phyloP scores from a whole-genome alignment of 2,329 filamentous ascomycete species.

The Simplicillium aogashimaense region DNA sequence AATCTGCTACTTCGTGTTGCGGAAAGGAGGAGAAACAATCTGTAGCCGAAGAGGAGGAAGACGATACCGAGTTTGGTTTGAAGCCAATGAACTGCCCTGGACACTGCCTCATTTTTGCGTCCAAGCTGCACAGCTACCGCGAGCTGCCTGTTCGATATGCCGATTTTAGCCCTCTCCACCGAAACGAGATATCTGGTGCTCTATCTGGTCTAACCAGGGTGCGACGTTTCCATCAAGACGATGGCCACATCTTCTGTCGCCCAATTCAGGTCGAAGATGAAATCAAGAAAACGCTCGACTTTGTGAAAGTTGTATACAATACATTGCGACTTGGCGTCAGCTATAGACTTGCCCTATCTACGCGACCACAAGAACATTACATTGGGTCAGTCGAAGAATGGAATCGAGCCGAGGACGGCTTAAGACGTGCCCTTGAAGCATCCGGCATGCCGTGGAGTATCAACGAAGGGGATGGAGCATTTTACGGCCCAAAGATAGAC shows the following conservation, averaged over 20 bases:
- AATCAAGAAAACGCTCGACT: slow-evolving; percentile 63
- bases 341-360: slow-evolving; percentile 70
- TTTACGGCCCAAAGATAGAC: slow-evolving; percentile 89
- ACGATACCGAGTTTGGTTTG: slow-evolving; percentile 65
- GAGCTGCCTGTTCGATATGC: slow-evolving; percentile 77
- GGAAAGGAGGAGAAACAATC: slow-evolving; percentile 4
- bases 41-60: slow-evolving; percentile 35
- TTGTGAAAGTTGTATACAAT: slow-evolving; percentile 62
- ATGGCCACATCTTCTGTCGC: slow-evolving; percentile 83
- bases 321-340: slow-evolving; percentile 57
- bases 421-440: slow-evolving; percentile 40
- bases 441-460: slow-evolving; percentile 65
- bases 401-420: slow-evolving; percentile 31
- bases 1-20: slow-evolving; percentile 1
- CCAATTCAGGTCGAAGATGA: slow-evolving; percentile 66
- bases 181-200: slow-evolving; percentile 77
- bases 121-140: slow-evolving; percentile 62
- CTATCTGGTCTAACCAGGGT: slow-evolving; percentile 76
- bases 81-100: slow-evolving; percentile 94
- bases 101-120: slow-evolving; percentile 75
- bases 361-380: slow-evolving; percentile 63
- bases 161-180: slow-evolving; percentile 79
- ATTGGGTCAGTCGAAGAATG: slow-evolving; percentile 65
- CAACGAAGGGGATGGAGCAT: slow-evolving; percentile 76
- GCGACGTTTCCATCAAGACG: slow-evolving; percentile 81